Percentiles rank a stretch among this genome's conserved stretches.
Evolutionary conservation across 768 basidiomycete genomes (phyloP).

Genomic region (Boletus fagicola): DNA sequence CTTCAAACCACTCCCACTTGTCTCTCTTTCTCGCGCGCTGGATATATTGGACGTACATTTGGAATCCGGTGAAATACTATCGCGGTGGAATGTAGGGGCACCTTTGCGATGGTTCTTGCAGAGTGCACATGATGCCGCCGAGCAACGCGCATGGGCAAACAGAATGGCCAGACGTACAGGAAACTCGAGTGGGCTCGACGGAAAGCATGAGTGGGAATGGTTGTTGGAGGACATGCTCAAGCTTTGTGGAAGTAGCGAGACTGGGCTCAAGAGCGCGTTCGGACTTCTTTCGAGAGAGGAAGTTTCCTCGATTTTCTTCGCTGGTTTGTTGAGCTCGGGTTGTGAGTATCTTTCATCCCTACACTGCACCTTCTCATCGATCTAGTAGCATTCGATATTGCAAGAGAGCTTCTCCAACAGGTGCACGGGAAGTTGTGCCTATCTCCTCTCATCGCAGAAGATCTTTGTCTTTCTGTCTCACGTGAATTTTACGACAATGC

Average conservation of each 20-base stretch:
- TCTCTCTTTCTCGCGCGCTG: constrained; percentile 75
- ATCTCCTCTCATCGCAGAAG: constrained; percentile 54
- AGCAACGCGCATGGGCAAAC: constrained; percentile 85
- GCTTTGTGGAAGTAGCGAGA: constrained; percentile 62
- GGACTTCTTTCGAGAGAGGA: constrained; percentile 71
- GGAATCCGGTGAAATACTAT: constrained; percentile 88
- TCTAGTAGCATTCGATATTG: constrained; percentile 60
- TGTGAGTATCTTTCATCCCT: constrained; percentile 54
- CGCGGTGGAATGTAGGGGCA: constrained; percentile 82
- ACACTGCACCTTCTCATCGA: constrained; percentile 5
- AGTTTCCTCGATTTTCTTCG: constrained; percentile 78
- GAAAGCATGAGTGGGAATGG: constrained; percentile 80
- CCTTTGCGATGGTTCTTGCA: constrained; percentile 90
- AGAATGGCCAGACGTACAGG: constrained; percentile 76
- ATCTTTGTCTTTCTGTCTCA: constrained; percentile 76
- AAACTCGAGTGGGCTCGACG: constrained; percentile 50
- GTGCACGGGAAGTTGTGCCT: constrained; percentile 48
- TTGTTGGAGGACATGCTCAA: constrained; percentile 90
- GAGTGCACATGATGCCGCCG: constrained; percentile 57
- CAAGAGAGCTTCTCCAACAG: constrained; percentile 57
- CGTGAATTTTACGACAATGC: constrained; percentile 96
- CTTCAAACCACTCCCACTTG: constrained; percentile 74
- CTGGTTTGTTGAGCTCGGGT: constrained; percentile 81
- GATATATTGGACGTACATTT: constrained; percentile 94
- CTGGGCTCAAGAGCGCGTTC: constrained; percentile 71